Evolutionary conservation across 2,329 filamentous ascomycete genomes (phyloP), one percentile per base, ranked within the genome.

Genomic region (Nigrospora sphaerica): DNA sequence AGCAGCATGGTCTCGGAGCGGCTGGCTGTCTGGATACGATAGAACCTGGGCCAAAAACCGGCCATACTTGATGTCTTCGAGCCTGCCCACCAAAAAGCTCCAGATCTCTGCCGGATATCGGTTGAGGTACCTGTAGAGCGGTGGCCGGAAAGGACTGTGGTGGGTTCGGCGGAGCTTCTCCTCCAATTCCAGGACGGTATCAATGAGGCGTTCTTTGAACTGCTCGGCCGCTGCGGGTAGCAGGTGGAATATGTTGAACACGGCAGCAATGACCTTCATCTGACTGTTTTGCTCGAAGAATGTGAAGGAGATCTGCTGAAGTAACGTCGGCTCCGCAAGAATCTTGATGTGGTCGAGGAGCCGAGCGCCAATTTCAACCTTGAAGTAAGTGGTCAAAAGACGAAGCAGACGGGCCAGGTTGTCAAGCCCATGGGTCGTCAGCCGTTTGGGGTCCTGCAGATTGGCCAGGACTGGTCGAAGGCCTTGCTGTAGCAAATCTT

Each of bases 221-320:
- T 85, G 83, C 49, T 91, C 88, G 2, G 95, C 95, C 11, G 89
- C 89, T 0, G 88, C 78, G 0, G 95, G 93, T 5, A 99, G 75
- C n/a, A 98, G 77, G 62, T 97, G 91, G 64, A 98, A 98, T 47
- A 98, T 92, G 60, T 95, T 93, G 63, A 98, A 86, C 45, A 97
- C 95, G 0, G 92, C 88, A 3, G 90, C 87, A 34, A 97, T 89
- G 40, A 97, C 86, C 68, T 93, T 95, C 85, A 98, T 95, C 55
- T 88, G 84, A 13, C 81, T 79, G 56, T 93, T 87, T 61, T 97
- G 91, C 63, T 98, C 95, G 49, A 97, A 88, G 54, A 96, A 84
- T 2, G 86, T 91, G 65, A 98, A 98, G 0, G 92, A 96, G 2
- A 93, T 88, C 58, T 91, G 88, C 62, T 97, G 91, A 54, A 97